phyloP scores from a whole-genome alignment of 2,329 filamentous ascomycete species.

The Esteya vermicola region DNA sequence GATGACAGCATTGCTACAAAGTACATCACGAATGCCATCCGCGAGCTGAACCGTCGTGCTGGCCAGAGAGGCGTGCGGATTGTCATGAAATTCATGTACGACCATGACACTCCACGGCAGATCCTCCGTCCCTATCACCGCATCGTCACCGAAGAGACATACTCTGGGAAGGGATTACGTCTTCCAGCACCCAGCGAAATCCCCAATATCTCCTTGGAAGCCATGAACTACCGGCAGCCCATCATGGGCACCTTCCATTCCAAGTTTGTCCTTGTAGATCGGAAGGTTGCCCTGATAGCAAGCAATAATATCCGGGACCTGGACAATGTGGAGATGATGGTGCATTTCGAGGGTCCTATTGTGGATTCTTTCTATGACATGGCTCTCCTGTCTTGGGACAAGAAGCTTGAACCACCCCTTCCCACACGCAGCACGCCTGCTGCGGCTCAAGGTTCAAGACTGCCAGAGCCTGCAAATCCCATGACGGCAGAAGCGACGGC shows the following conservation, averaged over 20 bases:
- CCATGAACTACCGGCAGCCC: slow-evolving; percentile 58
- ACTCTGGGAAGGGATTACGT: slow-evolving; percentile 40
- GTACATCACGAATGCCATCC: slow-evolving; percentile 53
- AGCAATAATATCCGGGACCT: slow-evolving; percentile 73
- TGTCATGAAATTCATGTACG: slow-evolving; percentile 63
- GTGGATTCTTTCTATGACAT: slow-evolving; percentile 66
- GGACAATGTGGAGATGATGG: slow-evolving; percentile 71
- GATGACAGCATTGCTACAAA: slow-evolving; percentile 52
- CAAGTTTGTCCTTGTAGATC: slow-evolving; percentile 67
- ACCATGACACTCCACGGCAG: slow-evolving; percentile 53
- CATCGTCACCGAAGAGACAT: slow-evolving; percentile 41
- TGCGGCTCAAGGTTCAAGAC: slow-evolving; percentile 15
- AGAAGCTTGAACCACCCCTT: slow-evolving; percentile 42
- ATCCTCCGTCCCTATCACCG: slow-evolving; percentile 52
- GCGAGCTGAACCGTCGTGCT: slow-evolving; percentile 53
- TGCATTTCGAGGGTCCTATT: slow-evolving; percentile 60
- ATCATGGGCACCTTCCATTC: slow-evolving; percentile 62
- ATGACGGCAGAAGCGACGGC: no score
- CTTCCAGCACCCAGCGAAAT: slow-evolving; percentile 51
- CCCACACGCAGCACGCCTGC: slow-evolving; percentile 40
- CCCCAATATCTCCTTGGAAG: slow-evolving; percentile 56
- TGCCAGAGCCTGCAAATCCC: no score
- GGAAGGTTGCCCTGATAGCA: slow-evolving; percentile 54
- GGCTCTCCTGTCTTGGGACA: slow-evolving; percentile 59
- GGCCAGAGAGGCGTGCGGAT: slow-evolving; percentile 40